Evolutionary conservation across 2,329 filamentous ascomycete species (phyloP).

Genomic region (Ceratocystis papillata): DNA sequence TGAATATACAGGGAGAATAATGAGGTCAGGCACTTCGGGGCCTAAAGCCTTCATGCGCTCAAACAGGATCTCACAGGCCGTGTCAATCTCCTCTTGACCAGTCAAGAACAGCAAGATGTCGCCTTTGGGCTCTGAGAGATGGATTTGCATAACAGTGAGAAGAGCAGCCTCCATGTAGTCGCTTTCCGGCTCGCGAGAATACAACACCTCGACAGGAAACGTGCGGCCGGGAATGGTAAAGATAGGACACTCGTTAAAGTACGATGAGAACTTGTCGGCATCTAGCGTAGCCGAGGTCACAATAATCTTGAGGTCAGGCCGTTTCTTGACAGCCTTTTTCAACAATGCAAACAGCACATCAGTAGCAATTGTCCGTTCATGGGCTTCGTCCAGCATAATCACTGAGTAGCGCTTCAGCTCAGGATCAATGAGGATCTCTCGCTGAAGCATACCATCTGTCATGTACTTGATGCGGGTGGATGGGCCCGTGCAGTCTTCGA

Average conservation of each 20-base stretch:
- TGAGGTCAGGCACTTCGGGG: constrained; percentile 76
- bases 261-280: constrained; percentile 92
- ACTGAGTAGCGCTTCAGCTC: constrained; percentile 83
- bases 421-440: constrained; percentile 87
- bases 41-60: constrained; percentile 95
- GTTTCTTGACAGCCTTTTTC: constrained; percentile 80
- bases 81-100: constrained; percentile 96
- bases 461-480: constrained; percentile 97
- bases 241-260: constrained; percentile 93
- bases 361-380: constrained; percentile 92
- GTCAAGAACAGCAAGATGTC: constrained; percentile 97
- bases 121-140: constrained; percentile 79
- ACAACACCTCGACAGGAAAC: constrained; percentile 91
- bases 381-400: constrained; percentile 96
- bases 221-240: constrained; percentile 93
- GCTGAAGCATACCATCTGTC: constrained; percentile 96
- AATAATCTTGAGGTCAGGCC: constrained; percentile 85
- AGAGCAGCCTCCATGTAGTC: constrained; percentile 91
- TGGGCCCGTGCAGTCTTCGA: constrained; percentile 84
- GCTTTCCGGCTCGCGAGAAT: constrained; percentile 85
- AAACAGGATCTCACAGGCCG: constrained; percentile 78
- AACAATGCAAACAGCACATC: constrained; percentile 89
- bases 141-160: constrained; percentile 97
- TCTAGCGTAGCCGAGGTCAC: constrained; percentile 94
- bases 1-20: constrained; percentile 94